A percentile compares a stretch with the other conserved stretches of the same genome.
Conservation (phyloP, 2,329 filamentous ascomycete species). For the Metarhizium album region DNA sequence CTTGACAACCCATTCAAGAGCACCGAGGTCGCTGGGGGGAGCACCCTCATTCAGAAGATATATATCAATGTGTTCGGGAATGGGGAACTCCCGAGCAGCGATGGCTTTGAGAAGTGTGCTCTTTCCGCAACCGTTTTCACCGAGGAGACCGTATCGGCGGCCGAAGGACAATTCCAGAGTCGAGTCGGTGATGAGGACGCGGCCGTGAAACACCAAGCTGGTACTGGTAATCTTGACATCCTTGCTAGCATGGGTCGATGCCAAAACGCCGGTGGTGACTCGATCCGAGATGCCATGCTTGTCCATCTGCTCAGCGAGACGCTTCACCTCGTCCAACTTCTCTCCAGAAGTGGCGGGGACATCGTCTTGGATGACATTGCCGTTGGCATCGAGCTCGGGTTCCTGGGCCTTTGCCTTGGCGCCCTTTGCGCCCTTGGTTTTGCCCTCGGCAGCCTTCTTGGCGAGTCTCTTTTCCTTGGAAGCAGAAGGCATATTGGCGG, state of each 20-base stretch:
- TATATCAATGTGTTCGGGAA: conserved; percentile 94
- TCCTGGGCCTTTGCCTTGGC: conserved; percentile 65
- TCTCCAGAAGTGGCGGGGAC: conserved; percentile 58
- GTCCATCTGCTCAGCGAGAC: conserved; percentile 86
- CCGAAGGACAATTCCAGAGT: conserved; percentile 88
- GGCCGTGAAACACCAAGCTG: conserved; percentile 94
- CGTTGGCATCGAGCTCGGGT: conserved; percentile 52
- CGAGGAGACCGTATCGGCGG: conserved; percentile 85
- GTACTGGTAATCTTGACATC: conserved; percentile 95
- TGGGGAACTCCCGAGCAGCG: conserved; percentile 83
- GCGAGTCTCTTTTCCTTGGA: conserved; percentile 64
- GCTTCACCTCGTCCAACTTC: conserved; percentile 73
- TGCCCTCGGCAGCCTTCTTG: conserved; percentile 62
- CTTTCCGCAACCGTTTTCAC: conserved; percentile 99
- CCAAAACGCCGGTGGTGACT: conserved; percentile 92
- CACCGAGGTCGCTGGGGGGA: conserved; percentile 76
- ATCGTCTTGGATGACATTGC: conserved; percentile 44
- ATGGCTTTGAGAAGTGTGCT: conserved; percentile 96
- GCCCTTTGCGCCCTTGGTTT: conserved; percentile 65
- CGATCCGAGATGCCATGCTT: conserved; percentile 93
- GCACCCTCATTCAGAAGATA: conserved; percentile 98
- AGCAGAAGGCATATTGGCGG: conserved; percentile 51
- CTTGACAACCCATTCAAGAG: conserved; percentile 91
- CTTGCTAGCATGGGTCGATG: conserved; percentile 73
- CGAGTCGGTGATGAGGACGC: conserved; percentile 87